Conservation (phyloP, 176 grass and related monocot species). For the Aegilops speltoides region DNA sequence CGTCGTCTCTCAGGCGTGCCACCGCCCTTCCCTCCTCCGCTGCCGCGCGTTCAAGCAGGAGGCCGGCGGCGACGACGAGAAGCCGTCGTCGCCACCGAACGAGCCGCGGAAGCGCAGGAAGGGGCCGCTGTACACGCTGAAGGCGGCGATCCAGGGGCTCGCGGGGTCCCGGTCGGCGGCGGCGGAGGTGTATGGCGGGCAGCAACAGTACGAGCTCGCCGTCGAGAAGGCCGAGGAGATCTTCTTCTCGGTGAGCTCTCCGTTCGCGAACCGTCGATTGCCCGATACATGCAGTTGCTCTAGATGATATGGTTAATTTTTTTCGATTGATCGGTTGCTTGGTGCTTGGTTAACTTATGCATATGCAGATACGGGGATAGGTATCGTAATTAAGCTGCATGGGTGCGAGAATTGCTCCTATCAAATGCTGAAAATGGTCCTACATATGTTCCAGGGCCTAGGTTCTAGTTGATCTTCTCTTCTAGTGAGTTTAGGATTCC, state of each 20-base stretch:
- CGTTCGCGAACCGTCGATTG: not conserved
- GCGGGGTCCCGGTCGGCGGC: conserved; percentile 47
- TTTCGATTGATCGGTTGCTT: not conserved
- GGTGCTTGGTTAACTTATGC: not conserved
- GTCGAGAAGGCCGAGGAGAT: conserved; percentile 95
- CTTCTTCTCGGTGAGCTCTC: conserved; percentile 91
- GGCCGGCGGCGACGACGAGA: conserved; percentile 17
- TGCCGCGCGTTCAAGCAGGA: conserved; percentile 65
- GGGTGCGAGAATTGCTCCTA: not conserved
- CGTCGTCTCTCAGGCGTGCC: not conserved
- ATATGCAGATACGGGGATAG: not conserved
- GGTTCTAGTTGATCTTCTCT: not conserved
- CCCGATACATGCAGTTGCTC: not conserved
- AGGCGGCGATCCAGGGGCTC: conserved; percentile 64
- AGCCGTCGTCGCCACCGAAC: conserved; percentile 12
- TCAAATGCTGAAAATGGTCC: not conserved
- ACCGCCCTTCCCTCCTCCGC: conserved; percentile 32
- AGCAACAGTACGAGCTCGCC: conserved; percentile 47
- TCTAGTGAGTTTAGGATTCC: not conserved
- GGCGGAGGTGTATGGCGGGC: conserved; percentile 49
- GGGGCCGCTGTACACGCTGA: conserved; percentile 81
- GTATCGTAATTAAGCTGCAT: not conserved
- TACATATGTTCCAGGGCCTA: not conserved
- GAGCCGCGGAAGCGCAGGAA: conserved; percentile 54
- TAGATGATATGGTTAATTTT: not conserved